Base-by-base conservation (phyloP, 2,329 filamentous ascomycete genomes). In the Gliomastix tumulicola region DNA sequence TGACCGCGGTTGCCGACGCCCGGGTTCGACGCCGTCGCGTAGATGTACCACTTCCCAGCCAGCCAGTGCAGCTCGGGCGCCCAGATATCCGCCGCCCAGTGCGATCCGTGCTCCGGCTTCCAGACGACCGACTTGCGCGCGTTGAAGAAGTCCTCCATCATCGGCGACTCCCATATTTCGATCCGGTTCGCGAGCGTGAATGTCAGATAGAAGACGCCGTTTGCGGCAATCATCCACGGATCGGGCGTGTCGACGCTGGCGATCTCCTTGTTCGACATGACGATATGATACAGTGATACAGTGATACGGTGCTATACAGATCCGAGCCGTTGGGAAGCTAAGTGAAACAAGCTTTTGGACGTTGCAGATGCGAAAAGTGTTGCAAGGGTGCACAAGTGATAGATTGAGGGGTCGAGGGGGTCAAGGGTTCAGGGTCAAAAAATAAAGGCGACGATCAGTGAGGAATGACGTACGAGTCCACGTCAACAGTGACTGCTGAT, bases 121-220 rank as follows among this genome's bases (percentile, higher is more conserved):
- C 54, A 55, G 18, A 52, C 40, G n/a, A 44, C 37, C 20, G 39
- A 40, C 34, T 51, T 54, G 10, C 40, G 39, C 18, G 48, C 45
- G 20, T 44, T 35, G 30, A 43, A 38, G 35, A 59, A 60, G 33
- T 57, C 38, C 19, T 58, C 52, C 41, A 60, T 49, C 13, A 41
- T 31, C 4, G 37, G 38, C 1, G 55, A 59, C 21, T 41, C 37
- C 55, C 55, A 59, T 18, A 61, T 57, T 38, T 58, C 55, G 35
- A 60, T 42, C 16, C 57, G 54, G 43, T 58, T 51, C 38, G 50
- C 56, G 35, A 55, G 44, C 13, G 54, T 56, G 37, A 54, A 56
- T 13, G 54, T 56, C 18, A 56, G 38, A 42, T 56, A 56, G 46
- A 49, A 56, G 20, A 36, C 31, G 40, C 47, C 40, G 31, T 51